Evolutionary conservation across 2,329 filamentous ascomycete species (phyloP).

Genomic region (Annulohypoxylon truncatum): DNA sequence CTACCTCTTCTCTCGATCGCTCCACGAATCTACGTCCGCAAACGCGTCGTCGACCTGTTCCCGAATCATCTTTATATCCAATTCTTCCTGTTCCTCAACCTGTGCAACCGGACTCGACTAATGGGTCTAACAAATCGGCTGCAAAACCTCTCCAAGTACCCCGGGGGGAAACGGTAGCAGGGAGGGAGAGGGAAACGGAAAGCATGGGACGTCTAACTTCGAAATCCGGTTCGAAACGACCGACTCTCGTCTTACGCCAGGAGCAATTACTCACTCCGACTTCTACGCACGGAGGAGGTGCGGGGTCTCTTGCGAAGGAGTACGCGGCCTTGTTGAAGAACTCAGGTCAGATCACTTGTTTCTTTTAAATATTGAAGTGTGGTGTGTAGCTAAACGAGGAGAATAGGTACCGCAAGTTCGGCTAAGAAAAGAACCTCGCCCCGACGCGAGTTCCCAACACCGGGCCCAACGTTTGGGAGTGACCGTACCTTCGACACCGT

Average conservation of each 20-base stretch:
- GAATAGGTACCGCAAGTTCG: constrained; percentile 31
- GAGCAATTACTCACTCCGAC: constrained; percentile 58
- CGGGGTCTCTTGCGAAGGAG: constrained; percentile 51
- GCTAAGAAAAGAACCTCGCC: constrained; percentile 44
- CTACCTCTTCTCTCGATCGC: constrained; percentile 39
- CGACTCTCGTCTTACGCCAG: constrained; percentile 57
- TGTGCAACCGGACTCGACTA: constrained; percentile 29
- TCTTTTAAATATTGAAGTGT: background rate
- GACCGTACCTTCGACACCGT: constrained; percentile 48
- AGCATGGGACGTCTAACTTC: constrained; percentile 60
- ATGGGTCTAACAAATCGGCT: constrained; percentile 42
- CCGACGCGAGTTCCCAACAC: constrained; percentile 38
- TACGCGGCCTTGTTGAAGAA: constrained; percentile 52
- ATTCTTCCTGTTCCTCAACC: constrained; percentile 33
- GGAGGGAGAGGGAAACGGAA: constrained; percentile 30
- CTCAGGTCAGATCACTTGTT: constrained; percentile 24
- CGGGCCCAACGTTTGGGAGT: constrained; percentile 48
- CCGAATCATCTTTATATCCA: constrained; percentile 39
- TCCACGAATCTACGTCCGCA: constrained; percentile 30
- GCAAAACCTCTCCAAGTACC: constrained; percentile 38
- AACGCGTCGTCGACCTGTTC: constrained; percentile 33
- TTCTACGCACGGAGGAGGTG: constrained; percentile 48
- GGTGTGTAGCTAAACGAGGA: constrained; percentile 17
- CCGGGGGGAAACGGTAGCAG: constrained; percentile 37
- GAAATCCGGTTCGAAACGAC: constrained; percentile 58